Base-by-base conservation (phyloP, 768 basidiomycete genomes). In the Steccherinum ochraceum region DNA sequence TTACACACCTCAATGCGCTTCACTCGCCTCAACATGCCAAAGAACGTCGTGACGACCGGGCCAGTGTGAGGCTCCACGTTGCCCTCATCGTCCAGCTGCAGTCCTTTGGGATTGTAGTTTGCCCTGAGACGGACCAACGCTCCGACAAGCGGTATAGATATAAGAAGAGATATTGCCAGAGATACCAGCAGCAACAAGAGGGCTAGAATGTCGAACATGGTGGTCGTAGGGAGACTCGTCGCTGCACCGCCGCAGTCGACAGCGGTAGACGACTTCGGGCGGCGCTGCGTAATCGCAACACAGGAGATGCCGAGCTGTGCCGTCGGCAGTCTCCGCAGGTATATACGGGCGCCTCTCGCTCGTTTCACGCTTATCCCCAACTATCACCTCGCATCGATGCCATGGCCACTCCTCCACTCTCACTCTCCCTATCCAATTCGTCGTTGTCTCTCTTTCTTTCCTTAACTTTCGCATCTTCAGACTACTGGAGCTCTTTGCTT, bases 41-140 rank as follows among this genome's bases (percentile, higher is more conserved):
- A 78, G 68, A 83, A 89, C 3, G 84, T 81, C 13, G 77, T 78
- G 50, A 92, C 75, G n/a, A 88, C 76, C 52, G 89, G 90, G 4
- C 72, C 71, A 3, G 86, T 84, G 58, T 89, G 81, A 0, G 87
- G 80, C 64, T 83, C 76, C n/a, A 79, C 84, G 44, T 76, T 81
- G 25, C 85, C 88, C 61, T 89, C 88, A 24, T 76, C 70, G 64
- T 91, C 89, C 39, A 92, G 74, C 48, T 84, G 86, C 39, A 93
- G 80, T 27, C 85, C 87, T 65, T 86, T 87, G 2, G 90, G 90
- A 61, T 87, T 89, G 71, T 87, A 92, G 62, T 92, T 89, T 27
- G 61, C 87, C 66, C 90, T 76, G 63, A 87, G 82, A 44, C 89
- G 77, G 5, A 91, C 83, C 10, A 90, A 72, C 12, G 83, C 73